Evolutionary conservation across 2,329 filamentous ascomycete species (phyloP).

Genomic region (Calonectria henricotiae): DNA sequence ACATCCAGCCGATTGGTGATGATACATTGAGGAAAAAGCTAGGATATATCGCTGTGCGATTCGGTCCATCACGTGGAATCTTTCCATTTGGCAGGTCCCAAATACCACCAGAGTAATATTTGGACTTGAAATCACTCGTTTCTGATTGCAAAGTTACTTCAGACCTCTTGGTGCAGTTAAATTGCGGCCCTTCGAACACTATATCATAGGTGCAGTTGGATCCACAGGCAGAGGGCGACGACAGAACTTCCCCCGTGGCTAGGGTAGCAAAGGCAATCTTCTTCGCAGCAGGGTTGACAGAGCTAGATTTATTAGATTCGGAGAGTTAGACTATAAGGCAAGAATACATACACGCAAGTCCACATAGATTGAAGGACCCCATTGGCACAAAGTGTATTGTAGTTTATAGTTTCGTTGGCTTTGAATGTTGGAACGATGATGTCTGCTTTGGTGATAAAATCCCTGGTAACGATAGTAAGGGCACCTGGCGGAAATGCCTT

Average conservation of each 20-base stretch:
- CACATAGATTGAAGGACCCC: background rate
- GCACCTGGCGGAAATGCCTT: slow-evolving; percentile 28
- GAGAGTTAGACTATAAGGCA: too few relatives aligned
- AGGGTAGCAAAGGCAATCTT: slow-evolving; percentile 6
- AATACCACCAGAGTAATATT: background rate
- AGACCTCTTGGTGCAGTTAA: background rate
- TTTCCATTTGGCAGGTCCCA: background rate
- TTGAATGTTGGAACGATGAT: background rate
- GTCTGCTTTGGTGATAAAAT: background rate
- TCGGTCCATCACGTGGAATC: too few relatives aligned
- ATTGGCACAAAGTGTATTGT: background rate
- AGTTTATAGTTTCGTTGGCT: background rate
- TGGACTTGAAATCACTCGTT: background rate
- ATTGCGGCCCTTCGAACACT: background rate
- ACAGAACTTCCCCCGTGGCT: background rate
- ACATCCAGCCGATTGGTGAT: background rate
- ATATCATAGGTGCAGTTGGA: slow-evolving; percentile 5
- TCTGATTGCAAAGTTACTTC: background rate
- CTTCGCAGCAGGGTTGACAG: background rate
- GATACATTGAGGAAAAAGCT: slow-evolving; percentile 12
- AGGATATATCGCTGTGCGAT: background rate
- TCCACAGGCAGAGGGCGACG: background rate
- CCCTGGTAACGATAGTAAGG: slow-evolving; percentile 1
- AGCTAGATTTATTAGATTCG: background rate
- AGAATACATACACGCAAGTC: slow-evolving; percentile 5